phyloP scores from a whole-genome alignment of 2,329 filamentous ascomycete genomes.

The Xylariaceae sp. region DNA sequence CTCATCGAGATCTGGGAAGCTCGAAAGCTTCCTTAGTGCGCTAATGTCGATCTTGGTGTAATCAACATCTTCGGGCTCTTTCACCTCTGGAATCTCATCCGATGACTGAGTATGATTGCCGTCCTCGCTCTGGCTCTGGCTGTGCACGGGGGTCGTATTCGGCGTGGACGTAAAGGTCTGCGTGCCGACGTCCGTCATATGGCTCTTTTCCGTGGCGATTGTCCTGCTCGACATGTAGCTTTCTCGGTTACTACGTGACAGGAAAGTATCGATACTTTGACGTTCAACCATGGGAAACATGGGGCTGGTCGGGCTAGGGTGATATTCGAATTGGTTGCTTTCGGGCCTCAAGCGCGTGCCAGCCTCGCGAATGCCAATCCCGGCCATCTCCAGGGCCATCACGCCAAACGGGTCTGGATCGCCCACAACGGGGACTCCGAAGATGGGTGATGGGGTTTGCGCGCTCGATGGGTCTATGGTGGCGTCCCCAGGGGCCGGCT shows the following conservation, averaged over 20 bases:
- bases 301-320: constrained; percentile 68
- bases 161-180: constrained; percentile 52
- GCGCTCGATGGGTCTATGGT: constrained; percentile 40
- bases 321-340: constrained; percentile 77
- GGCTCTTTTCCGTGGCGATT: constrained; percentile 50
- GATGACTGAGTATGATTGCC: constrained; percentile 34
- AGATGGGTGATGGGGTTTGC: constrained; percentile 39
- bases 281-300: constrained; percentile 51
- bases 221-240: constrained; percentile 70
- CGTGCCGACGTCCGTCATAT: constrained; percentile 61
- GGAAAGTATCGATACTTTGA: constrained; percentile 61
- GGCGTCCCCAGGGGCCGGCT: constrained; percentile 71
- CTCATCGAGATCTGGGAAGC: constrained; percentile 30
- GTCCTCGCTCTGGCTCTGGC: constrained; percentile 46
- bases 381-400: constrained; percentile 81
- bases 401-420: constrained; percentile 93
- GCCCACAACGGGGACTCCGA: constrained; percentile 70
- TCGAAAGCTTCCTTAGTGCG: constrained; percentile 38
- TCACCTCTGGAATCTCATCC: constrained; percentile 31
- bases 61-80: constrained; percentile 45
- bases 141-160: constrained; percentile 36
- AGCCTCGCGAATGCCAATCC: constrained; percentile 85
- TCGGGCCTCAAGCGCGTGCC: constrained; percentile 65
- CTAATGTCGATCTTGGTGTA: constrained; percentile 52
- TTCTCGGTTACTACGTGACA: constrained; percentile 55